phyloP scores from a whole-genome alignment of 192 early-diverging fungal genomes.

The Coemansia sp. region DNA sequence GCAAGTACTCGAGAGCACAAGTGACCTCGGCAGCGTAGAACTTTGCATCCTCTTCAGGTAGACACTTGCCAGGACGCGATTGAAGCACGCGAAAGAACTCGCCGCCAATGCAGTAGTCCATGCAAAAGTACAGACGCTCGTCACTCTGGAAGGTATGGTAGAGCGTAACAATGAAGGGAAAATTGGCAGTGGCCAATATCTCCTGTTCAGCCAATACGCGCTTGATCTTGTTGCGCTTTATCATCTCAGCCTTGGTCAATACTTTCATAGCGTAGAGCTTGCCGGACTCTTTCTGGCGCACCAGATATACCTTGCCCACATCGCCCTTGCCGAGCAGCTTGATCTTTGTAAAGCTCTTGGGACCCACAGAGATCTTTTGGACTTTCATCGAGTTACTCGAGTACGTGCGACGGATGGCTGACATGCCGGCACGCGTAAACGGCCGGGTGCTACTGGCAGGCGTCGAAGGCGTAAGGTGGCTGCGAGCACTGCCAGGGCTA shows the following conservation, averaged over 20 bases:
- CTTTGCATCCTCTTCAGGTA: slow-evolving; percentile 85
- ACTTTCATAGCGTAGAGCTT: slow-evolving; percentile 98
- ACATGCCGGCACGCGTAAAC: slow-evolving; percentile 45
- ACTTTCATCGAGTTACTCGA: slow-evolving; percentile 82
- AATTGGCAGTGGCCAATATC: slow-evolving; percentile 82
- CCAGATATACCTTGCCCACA: slow-evolving; percentile 95
- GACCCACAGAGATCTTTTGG: slow-evolving; percentile 77
- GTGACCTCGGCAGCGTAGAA: slow-evolving; percentile 99
- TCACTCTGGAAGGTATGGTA: slow-evolving; percentile 89
- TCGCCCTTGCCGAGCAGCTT: slow-evolving; percentile 94
- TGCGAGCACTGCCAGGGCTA: slow-evolving; percentile 49
- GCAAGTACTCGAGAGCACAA: slow-evolving; percentile 92
- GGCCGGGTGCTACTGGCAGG: slow-evolving; percentile 29
- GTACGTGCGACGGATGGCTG: slow-evolving; percentile 70
- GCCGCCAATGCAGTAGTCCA: slow-evolving; percentile 87
- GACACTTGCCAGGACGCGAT: slow-evolving; percentile 80
- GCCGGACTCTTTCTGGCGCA: slow-evolving; percentile 75
- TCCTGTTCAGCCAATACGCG: slow-evolving; percentile 96
- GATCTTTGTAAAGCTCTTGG: slow-evolving; percentile 85
- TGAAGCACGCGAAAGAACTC: slow-evolving; percentile 91
- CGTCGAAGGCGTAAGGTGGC: slow-evolving; percentile 27
- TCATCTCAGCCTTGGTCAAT: slow-evolving; percentile 93
- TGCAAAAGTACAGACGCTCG: slow-evolving; percentile 83
- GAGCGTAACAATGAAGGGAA: slow-evolving; percentile 88
- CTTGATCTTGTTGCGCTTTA: slow-evolving; percentile 97